Conservation (phyloP, 768 basidiomycete genomes). For the Boletus sensibilis region DNA sequence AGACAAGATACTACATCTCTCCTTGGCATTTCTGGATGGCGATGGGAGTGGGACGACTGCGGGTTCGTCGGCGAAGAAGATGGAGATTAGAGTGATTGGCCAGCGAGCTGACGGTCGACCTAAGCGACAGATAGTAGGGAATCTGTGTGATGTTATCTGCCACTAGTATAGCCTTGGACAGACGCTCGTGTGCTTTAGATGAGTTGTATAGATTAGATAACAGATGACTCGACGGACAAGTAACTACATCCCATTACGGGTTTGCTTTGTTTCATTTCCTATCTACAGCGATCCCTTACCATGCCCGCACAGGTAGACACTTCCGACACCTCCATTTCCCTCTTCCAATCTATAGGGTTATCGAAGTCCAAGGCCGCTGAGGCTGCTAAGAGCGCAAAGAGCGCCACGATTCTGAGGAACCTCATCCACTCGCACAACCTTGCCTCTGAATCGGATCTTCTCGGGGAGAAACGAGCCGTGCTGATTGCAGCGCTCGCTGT, state of each 20-base stretch:
- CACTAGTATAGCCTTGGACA: constrained; percentile 25
- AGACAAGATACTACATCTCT: constrained; percentile 23
- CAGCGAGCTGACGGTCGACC: constrained; percentile 24
- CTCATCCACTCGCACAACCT: constrained; percentile 61
- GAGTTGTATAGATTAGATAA: constrained; percentile 26
- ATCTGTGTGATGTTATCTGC: constrained; percentile 22
- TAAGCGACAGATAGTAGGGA: constrained; percentile 23
- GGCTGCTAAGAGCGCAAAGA: constrained; percentile 77
- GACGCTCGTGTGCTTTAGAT: too few species aligned
- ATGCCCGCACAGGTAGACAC: constrained; percentile 20
- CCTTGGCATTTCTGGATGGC: constrained; percentile 25
- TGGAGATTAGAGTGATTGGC: constrained; percentile 23
- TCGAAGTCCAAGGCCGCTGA: constrained; percentile 76
- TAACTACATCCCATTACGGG: background rate
- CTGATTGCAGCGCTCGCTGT: constrained; percentile 68
- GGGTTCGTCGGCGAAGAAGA: constrained; percentile 16
- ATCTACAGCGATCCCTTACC: background rate
- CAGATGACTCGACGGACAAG: constrained; percentile 5
- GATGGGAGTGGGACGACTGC: background rate
- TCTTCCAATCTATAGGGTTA: constrained; percentile 80
- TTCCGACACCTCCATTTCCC: constrained; percentile 19
- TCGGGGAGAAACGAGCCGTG: constrained; percentile 77
- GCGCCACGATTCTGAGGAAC: constrained; percentile 63
- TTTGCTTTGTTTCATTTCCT: background rate
- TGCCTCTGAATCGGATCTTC: constrained; percentile 32